Conservation (phyloP, 169 alveolate species). For the Cryptosporidium canis region DNA sequence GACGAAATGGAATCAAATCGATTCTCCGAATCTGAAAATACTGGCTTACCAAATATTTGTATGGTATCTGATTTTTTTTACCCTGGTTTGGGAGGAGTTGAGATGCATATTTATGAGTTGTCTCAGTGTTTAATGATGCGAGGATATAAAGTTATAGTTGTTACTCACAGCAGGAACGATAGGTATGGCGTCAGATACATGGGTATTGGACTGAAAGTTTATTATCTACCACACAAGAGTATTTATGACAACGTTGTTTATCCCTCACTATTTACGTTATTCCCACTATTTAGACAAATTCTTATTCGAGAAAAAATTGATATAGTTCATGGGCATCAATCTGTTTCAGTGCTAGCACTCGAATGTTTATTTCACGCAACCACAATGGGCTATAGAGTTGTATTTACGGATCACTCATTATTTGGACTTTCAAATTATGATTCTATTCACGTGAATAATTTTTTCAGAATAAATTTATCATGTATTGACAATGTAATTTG, state of each 20-base stretch:
- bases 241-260: slow-evolving; percentile 83
- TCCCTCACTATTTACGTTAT: slow-evolving; percentile 78
- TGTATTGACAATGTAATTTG: slow-evolving; percentile 91
- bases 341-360: slow-evolving; percentile 83
- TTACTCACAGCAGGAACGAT: slow-evolving; percentile 92
- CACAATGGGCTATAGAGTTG: slow-evolving; percentile 88
- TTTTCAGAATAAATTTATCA: slow-evolving; percentile 78
- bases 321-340: slow-evolving; percentile 93
- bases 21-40: not conserved
- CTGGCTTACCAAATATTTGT: slow-evolving; percentile 54
- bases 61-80: slow-evolving; percentile 91
- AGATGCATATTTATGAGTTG: slow-evolving; percentile 96
- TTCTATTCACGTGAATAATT: slow-evolving; percentile 92
- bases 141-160: slow-evolving; percentile 96
- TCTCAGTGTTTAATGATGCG: slow-evolving; percentile 91
- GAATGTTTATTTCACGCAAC: slow-evolving; percentile 83
- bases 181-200: slow-evolving; percentile 96
- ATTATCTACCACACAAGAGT: slow-evolving; percentile 92
- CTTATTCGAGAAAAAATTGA: slow-evolving; percentile 94
- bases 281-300: slow-evolving; percentile 89
- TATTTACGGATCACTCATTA: slow-evolving; percentile 99
- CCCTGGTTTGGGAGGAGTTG: slow-evolving; percentile 99
- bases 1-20: not conserved
- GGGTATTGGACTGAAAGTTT: slow-evolving; percentile 97
- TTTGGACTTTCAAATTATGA: slow-evolving; percentile 96